phyloP scores from a whole-genome alignment of 2,329 filamentous ascomycete species.

The Verticillium nonalfalfae region DNA sequence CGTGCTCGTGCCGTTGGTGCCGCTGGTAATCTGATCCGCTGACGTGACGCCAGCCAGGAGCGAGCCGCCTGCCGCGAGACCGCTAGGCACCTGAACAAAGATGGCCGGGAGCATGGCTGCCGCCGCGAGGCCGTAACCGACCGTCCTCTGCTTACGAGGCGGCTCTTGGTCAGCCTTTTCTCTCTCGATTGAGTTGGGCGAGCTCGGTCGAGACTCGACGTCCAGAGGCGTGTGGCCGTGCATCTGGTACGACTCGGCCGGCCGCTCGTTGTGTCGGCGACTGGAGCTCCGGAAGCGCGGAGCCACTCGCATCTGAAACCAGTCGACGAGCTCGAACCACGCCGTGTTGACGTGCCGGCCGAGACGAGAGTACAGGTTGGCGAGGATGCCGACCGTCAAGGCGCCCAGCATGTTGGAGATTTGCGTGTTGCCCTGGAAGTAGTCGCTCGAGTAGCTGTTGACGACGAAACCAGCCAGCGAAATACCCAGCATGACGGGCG shows the following conservation, averaged over 20 bases:
- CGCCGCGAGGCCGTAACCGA: slow-evolving; percentile 73
- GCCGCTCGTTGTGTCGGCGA: slow-evolving; percentile 17
- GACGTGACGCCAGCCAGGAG: slow-evolving; percentile 51
- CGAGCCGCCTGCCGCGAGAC: slow-evolving; percentile 54
- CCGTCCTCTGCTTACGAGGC: slow-evolving; percentile 22
- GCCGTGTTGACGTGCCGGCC: slow-evolving; percentile 51
- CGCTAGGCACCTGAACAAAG: slow-evolving; percentile 62
- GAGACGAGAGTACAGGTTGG: slow-evolving; percentile 72
- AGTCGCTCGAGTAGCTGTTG: slow-evolving; percentile 64
- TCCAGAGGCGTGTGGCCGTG: slow-evolving; percentile 5
- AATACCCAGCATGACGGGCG: slow-evolving; percentile 70
- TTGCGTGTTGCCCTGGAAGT: slow-evolving; percentile 64
- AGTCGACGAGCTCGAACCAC: slow-evolving; percentile 38
- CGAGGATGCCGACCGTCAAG: slow-evolving; percentile 67
- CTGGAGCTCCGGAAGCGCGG: slow-evolving; percentile 22
- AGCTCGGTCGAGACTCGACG: slow-evolving; percentile 6
- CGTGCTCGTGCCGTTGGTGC: slow-evolving; percentile 24
- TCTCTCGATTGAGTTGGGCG: slow-evolving; percentile 3
- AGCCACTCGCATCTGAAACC: slow-evolving; percentile 44
- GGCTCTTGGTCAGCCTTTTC: slow-evolving; percentile 17
- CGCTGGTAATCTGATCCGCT: slow-evolving; percentile 45
- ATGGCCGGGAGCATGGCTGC: slow-evolving; percentile 83
- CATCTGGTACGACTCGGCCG: slow-evolving; percentile 8
- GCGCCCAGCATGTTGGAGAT: slow-evolving; percentile 74
- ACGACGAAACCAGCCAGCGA: slow-evolving; percentile 68